Evolutionary conservation across 78 protist genomes (phyloP).

Genomic region (Ministeria vibrans): DNA sequence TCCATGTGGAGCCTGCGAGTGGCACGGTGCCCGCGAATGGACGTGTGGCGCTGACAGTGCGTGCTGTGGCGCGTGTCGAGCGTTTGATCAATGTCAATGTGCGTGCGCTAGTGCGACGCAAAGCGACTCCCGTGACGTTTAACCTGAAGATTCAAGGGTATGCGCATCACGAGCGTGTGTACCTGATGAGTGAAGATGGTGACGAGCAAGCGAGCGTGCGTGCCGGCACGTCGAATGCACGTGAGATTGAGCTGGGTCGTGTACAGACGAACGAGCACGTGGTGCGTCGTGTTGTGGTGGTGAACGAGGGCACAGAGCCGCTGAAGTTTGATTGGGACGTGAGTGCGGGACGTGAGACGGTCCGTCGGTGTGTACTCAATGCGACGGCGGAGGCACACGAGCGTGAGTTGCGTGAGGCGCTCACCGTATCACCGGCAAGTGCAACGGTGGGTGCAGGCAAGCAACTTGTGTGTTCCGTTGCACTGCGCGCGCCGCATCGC

Average conservation of each 20-base stretch:
- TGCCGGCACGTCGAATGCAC: not conserved
- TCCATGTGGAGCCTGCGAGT: slow-evolving; percentile 22
- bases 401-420: not conserved
- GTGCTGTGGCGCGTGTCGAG: slow-evolving; percentile 56
- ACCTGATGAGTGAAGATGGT: not conserved
- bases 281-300: not conserved
- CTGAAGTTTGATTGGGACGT: slow-evolving; percentile 47
- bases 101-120: slow-evolving; percentile 26
- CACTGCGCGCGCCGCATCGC: not conserved
- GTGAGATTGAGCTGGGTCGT: slow-evolving; percentile 62
- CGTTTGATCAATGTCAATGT: slow-evolving; percentile 44
- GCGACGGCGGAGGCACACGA: not conserved
- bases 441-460: not conserved
- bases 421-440: slow-evolving; percentile 7
- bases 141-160: slow-evolving; percentile 77
- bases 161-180: slow-evolving; percentile 31
- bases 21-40: slow-evolving; percentile 50
- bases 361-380: no score
- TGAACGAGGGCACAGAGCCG: slow-evolving; percentile 44
- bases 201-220: not conserved
- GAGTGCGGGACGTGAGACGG: no score
- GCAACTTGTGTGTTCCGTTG: slow-evolving; percentile 1
- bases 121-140: slow-evolving; percentile 42
- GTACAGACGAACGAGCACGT: slow-evolving; percentile 48
- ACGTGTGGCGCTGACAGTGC: slow-evolving; percentile 12